Evolutionary conservation across 2,329 filamentous ascomycete species (phyloP).

Genomic region (Alternaria arbusti): DNA sequence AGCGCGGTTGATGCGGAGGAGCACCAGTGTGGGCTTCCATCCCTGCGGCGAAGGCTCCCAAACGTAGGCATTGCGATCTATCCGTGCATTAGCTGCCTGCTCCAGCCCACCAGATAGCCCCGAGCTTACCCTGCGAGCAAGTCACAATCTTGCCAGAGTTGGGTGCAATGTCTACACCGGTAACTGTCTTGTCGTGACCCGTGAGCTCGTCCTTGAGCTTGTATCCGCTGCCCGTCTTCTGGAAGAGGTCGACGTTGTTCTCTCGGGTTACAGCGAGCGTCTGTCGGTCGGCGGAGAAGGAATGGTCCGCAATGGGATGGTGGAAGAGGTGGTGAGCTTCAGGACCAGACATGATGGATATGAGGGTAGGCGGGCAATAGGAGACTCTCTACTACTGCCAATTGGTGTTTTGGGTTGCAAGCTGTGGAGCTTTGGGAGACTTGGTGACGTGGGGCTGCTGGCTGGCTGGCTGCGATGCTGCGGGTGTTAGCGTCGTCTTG

Average conservation of each 20-base stretch:
- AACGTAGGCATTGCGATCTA: constrained; percentile 95
- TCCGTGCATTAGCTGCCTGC: constrained; percentile 22
- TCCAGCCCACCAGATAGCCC: neutral
- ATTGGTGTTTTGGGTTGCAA: constrained; percentile 9
- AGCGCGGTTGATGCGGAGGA: constrained; percentile 94
- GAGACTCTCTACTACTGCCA: constrained; percentile 90
- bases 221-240: constrained; percentile 74
- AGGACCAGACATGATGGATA: constrained; percentile 73
- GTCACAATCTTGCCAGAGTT: constrained; percentile 92
- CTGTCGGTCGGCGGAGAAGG: constrained; percentile 90
- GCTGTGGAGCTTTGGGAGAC: constrained; percentile 7
- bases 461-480: constrained; percentile 6
- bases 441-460: constrained; percentile 14
- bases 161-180: constrained; percentile 93
- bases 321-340: constrained; percentile 98
- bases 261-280: constrained; percentile 92
- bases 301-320: constrained; percentile 94
- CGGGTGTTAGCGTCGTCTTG: constrained; percentile 28
- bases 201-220: constrained; percentile 89
- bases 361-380: constrained; percentile 65
- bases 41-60: constrained; percentile 93
- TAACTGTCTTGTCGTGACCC: constrained; percentile 96
- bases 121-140: constrained; percentile 81
- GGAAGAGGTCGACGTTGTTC: constrained; percentile 87
- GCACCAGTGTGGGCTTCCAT: constrained; percentile 96